These are phyloP conservation scores for Boletus patriciae DNA, from an alignment of 768 basidiomycete genomes.

Conservation along the genomic window DNA sequence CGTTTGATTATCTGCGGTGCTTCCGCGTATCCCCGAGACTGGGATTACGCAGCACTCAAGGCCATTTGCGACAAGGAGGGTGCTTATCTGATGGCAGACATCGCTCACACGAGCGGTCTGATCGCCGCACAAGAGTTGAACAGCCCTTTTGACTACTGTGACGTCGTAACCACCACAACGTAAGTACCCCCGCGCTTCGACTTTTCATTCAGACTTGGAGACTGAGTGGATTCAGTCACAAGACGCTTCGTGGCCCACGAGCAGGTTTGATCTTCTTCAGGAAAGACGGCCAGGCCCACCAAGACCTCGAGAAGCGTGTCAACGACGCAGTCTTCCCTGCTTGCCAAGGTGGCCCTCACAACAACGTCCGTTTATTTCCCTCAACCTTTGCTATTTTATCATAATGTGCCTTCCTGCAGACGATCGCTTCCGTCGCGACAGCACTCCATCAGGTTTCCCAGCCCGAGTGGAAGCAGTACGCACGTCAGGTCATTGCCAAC, in stretches of 20 bases:
- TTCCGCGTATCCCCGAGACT: constrained; percentile 97
- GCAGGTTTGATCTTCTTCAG: constrained; percentile 99
- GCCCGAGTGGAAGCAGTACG: constrained; percentile 88
- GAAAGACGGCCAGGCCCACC: constrained; percentile 77
- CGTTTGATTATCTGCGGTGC: constrained; percentile 95
- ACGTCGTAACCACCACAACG: constrained; percentile 98
- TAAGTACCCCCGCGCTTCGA: constrained; percentile 36
- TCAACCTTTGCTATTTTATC: not conserved
- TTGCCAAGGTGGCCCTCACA: constrained; percentile 99
- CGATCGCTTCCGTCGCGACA: constrained; percentile 94
- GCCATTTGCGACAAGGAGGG: constrained; percentile 83
- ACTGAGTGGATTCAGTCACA: constrained; percentile 59
- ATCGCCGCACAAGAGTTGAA: constrained; percentile 89
- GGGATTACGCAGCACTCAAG: constrained; percentile 88
- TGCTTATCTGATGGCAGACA: constrained; percentile 93
- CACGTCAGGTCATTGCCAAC: constrained; percentile 92
- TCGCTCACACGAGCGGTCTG: constrained; percentile 96
- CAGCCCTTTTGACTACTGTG: constrained; percentile 93
- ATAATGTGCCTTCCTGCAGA: constrained; percentile 43
- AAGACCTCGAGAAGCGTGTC: constrained; percentile 93
- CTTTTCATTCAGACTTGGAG: not conserved
- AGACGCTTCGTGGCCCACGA: constrained; percentile 97
- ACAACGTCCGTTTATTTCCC: constrained; percentile 63
- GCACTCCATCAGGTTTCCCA: constrained; percentile 87
- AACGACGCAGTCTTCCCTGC: constrained; percentile 99